Base-by-base conservation (phyloP, 2,329 filamentous ascomycete genomes). In the Madurella fahalii region DNA sequence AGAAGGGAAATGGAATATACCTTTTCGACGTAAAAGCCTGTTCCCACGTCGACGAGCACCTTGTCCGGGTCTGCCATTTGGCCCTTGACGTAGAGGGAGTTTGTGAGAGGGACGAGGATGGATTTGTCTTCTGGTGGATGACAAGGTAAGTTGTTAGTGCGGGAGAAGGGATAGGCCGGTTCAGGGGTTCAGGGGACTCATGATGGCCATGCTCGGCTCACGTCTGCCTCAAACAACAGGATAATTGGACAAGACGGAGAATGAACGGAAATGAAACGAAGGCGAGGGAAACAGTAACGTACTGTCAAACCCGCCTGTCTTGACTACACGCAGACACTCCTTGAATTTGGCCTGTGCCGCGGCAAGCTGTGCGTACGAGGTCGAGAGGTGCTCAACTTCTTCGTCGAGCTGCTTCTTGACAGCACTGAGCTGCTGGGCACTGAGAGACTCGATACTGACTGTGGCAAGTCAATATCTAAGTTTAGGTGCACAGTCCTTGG, bases 321-420 rank as follows among this genome's bases (percentile, higher is more conserved):
- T 74, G 18, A 99, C 89, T 50, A 88, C 90, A 48, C 82, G 81
- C 37, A 96, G 80, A 66, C 94, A 99, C 68, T 97, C 93, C 53
- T 83, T 82, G 76, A 99, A 99, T 71, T 95, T 96, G 51, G 84
- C 81, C 71, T 97, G 94, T 2, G 94, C 94, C 50, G 86, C 86
- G 61, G 92, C 89, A 1, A 99, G 84, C 70, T 95, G 94, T 48
- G 87, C 81, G 75, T 95, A 96, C 9, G 94, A 97, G 54, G 78
- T 82, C 2, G 90, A 95, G 62, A 99, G 83, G 76, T 97, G 93
- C 70, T 96, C 90, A 61, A 99, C 86, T 74, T 99, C 94, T 67
- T 94, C 87, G 71, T 96, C 93, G 62, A 99, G 86, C 71, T 96
- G 93, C 72, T 94, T 91, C 79, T 99, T 96, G 63, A 99, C 86